phyloP scores from a whole-genome alignment of 192 early-diverging fungal species.

The Phlyctochytrium planicorne region DNA sequence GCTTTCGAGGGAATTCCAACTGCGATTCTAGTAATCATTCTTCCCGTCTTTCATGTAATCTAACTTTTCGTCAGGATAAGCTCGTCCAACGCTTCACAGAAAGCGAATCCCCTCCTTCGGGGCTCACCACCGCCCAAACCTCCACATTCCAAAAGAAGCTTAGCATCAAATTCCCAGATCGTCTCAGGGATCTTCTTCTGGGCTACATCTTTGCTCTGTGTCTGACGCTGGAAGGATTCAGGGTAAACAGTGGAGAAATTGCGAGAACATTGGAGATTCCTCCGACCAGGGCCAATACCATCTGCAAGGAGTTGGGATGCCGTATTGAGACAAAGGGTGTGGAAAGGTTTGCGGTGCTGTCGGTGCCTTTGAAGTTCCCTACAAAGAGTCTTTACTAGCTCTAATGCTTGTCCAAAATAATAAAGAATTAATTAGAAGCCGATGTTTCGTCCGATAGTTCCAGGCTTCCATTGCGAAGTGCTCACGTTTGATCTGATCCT shows the following conservation, averaged over 20 bases:
- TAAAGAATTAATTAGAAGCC: no score
- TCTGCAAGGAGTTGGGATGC: conserved; percentile 43
- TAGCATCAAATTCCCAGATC: conserved; percentile 35
- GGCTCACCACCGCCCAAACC: no score
- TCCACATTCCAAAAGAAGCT: no score
- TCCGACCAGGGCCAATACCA: conserved; percentile 21
- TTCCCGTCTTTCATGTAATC: no score
- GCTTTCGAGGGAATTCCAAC: conserved; percentile 53
- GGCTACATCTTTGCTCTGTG: conserved; percentile 74
- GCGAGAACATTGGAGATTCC: conserved; percentile 58
- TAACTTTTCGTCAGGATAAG: no score
- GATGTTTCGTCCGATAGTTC: no score
- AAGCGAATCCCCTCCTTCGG: no score
- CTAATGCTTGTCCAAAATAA: no score
- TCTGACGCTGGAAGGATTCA: conserved; percentile 72
- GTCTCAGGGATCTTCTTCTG: conserved; percentile 70
- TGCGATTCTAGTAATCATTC: no score
- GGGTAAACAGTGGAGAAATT: conserved; percentile 58
- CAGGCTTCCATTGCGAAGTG: no score
- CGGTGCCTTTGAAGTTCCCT: neutral
- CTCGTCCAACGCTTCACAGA: conserved; percentile 54
- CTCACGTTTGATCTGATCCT: no score
- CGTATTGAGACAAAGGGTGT: neutral
- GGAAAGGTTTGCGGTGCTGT: neutral
- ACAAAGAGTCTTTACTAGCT: no score